Base-by-base conservation (phyloP, 1,284 basidiomycete species). In the Wallemia ichthyophaga region DNA sequence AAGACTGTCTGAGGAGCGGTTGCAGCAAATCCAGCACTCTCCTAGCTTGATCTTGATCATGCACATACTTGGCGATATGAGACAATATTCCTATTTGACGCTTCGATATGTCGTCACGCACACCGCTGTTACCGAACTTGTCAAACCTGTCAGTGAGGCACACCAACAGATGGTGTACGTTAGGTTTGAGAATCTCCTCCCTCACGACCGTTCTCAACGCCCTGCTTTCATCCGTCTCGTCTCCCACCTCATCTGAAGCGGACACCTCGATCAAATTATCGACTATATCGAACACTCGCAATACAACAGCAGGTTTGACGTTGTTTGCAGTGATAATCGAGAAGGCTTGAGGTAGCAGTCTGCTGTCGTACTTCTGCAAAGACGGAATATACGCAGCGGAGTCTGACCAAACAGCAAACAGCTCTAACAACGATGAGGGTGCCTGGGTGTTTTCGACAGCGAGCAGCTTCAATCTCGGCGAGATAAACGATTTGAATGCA, bases 401-500 rank as follows among this genome's bases (percentile, higher is more conserved):
- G 9, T 73, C 68, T 0, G 85, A 79, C 82, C 92, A 94, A 1
- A 78, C 73, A 61, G 81, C 76, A 68, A 96, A 83, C 1, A 98
- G 74, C 31, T 94, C 86, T 48, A 98, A 73, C 26, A 95, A 73
- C 0, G 87, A 82, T 0, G 89, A 92, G 0, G 91, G 88, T 0
- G 85, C 78, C 69, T 98, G 92, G 0, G 84, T 86, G 65, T 91
- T 95, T 70, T 98, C 92, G 57, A 73, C 73, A 60, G 84, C 80
- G 24, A 98, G 74, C 2, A 73, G 71, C 0, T 77, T 72, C 25
- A 98, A 73, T 21, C 91, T 82, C 0, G 91, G 89, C 0, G 82
- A 80, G 65, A 98, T 83, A 69, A 88, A 77, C 0, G 76, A 71
- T 1, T 73, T 63, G 70, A 88, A 94, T 13, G 82, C 75, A 11